Percentiles rank a stretch among this genome's conserved stretches.
Conservation (phyloP, 225 moss, liverwort and hornwort species). For the Takakia lepidozioides region DNA sequence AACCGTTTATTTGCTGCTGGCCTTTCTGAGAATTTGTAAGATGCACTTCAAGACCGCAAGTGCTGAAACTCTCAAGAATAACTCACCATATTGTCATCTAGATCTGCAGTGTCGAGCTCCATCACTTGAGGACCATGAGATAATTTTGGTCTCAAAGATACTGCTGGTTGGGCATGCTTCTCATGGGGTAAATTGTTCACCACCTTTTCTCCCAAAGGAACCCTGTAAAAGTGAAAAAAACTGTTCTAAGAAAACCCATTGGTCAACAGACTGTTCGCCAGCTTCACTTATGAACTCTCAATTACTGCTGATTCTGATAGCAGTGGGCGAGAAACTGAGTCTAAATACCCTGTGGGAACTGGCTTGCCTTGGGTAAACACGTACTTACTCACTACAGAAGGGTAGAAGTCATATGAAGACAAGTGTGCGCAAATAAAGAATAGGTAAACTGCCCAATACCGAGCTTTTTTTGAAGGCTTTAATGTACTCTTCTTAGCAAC, state of each 20-base stretch:
- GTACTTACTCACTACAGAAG: neutral
- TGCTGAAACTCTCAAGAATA: too few species aligned
- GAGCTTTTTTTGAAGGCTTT: conserved; percentile 33
- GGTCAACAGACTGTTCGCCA: neutral
- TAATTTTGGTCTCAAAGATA: conserved; percentile 3
- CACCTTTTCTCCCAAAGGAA: conserved; percentile 33
- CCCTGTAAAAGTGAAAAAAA: conserved; percentile 24
- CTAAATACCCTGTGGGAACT: neutral
- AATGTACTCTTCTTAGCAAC: conserved; percentile 23
- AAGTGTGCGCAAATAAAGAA: neutral
- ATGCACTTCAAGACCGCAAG: too few species aligned
- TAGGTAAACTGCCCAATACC: conserved; percentile 10
- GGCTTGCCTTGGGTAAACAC: neutral
- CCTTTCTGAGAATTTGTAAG: too few species aligned
- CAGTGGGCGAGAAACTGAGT: neutral
- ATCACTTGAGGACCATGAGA: conserved; percentile 14
- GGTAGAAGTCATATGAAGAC: neutral
- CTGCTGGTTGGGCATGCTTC: conserved; percentile 3
- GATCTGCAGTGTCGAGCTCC: conserved; percentile 52
- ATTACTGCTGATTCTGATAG: neutral
- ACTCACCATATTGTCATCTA: conserved; percentile 41
- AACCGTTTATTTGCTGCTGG: too few species aligned
- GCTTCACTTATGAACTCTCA: neutral
- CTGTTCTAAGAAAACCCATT: too few species aligned
- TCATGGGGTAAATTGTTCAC: conserved; percentile 14